Base-by-base conservation (phyloP, 164 flowering plant genomes). In the Stephania yunnanensis region DNA sequence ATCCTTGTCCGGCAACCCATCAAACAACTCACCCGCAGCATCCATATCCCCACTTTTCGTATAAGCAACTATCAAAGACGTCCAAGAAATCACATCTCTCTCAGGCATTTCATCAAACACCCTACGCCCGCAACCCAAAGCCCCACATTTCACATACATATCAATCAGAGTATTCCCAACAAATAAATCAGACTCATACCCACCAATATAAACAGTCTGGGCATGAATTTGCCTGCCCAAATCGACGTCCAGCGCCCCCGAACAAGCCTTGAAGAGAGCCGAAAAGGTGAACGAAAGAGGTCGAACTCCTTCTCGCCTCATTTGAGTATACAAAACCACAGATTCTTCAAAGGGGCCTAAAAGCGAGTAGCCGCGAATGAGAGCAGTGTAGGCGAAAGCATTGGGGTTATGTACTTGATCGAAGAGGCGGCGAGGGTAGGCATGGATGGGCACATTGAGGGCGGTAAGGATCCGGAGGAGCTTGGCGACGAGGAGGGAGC, bases 41-140 rank as follows among this genome's bases (percentile, higher is more conserved):
- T 70, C 73, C 84, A 79, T 82, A 48, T 79, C 73, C 10, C 78
- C 80, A 31, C 64, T 68, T 72, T 70, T 82, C 10, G 81, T 75
- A 73, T 77, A 82, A 19, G 80, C 84, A 44, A 82, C 84, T 58
- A 82, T 77, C 78, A 82, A 36, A 7, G 82, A 48, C 0, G 82
- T 82, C 84, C 84, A 82, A 50, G 84, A 82, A 66, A 82, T 75
- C 50, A 77, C 76, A 75, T 82, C 82, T 75, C 80, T 77, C 10
- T 69, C 71, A 46, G 78, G 80, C 84, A 82, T 82, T 46, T 77
- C 77, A 70, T 82, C 84, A 70, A 82, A 82, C 75, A 75, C 77
- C 42, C 63, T 42, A 4, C 80, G 55, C 46, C 80, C 82, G 70
- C 66, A 69, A 2, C 75, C 70, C 25, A 82, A 46, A 55, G 30